Percentiles rank a stretch among this genome's conserved stretches.
Evolutionary conservation across 208 protist genomes (phyloP).

Genomic region (Sergeia podlipaevii): DNA sequence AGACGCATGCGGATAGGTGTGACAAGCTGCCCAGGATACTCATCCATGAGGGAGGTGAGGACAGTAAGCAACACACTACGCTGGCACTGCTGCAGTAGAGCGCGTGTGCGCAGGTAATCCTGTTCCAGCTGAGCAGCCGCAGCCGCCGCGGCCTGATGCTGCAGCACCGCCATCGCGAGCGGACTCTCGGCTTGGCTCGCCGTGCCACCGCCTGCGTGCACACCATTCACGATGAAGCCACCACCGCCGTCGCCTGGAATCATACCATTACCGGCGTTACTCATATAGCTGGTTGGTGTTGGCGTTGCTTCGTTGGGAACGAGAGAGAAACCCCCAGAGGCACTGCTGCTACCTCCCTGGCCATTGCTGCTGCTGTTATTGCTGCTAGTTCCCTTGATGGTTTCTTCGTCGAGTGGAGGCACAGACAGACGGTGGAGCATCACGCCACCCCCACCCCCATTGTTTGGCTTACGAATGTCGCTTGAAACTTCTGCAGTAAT

Average conservation of each 20-base stretch:
- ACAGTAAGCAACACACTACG: conserved; percentile 51
- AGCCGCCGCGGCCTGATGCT: conserved; percentile 43
- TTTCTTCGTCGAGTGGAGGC: conserved; percentile 39
- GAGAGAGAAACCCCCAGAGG: conserved; percentile 13
- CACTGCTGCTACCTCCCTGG: background rate
- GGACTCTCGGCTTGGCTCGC: conserved; percentile 24
- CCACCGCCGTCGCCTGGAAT: conserved; percentile 8
- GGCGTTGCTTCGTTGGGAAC: conserved; percentile 7
- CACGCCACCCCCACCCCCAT: too few species aligned
- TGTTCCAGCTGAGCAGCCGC: conserved; percentile 48
- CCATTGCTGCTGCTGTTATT: background rate
- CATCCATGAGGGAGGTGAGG: conserved; percentile 66
- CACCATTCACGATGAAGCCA: background rate
- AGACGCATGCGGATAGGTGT: conserved; percentile 45
- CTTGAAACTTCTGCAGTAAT: background rate
- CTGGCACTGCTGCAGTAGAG: conserved; percentile 54
- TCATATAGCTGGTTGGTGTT: conserved; percentile 2
- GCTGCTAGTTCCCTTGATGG: conserved; percentile 9
- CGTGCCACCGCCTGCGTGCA: conserved; percentile 2
- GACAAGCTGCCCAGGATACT: conserved; percentile 47
- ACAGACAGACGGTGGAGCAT: too few species aligned
- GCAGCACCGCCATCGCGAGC: conserved; percentile 13
- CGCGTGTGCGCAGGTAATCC: conserved; percentile 48
- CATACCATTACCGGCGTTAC: conserved; percentile 13
- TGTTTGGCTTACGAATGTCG: too few species aligned